Percentiles rank a stretch among this genome's conserved stretches.
Conservation (phyloP, 768 basidiomycete species). For the Boletus edulis region DNA sequence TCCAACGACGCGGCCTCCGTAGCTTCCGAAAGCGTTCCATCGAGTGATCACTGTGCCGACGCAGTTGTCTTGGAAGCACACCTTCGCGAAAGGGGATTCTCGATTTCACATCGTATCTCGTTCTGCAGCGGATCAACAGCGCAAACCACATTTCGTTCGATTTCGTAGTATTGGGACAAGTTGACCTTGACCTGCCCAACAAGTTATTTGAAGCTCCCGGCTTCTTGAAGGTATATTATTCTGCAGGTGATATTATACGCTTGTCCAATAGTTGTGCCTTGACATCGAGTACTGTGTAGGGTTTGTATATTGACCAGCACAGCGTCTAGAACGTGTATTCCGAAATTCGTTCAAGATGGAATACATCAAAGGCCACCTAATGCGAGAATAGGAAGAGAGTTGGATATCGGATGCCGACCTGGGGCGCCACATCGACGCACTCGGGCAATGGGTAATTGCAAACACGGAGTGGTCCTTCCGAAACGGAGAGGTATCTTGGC, state of each 20-base stretch:
- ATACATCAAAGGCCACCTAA: slow-evolving; percentile 37
- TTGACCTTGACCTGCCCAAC: slow-evolving; percentile 63
- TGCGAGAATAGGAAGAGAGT: slow-evolving; percentile 43
- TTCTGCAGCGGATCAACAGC: slow-evolving; percentile 67
- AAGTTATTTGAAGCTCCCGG: slow-evolving; percentile 54
- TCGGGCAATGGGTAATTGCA: slow-evolving; percentile 60
- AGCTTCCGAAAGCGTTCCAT: slow-evolving; percentile 54
- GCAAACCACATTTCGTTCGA: slow-evolving; percentile 63
- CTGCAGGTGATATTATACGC: slow-evolving; percentile 63
- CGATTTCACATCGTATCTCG: slow-evolving; percentile 47
- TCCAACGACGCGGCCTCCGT: not conserved
- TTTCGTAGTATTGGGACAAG: slow-evolving; percentile 52
- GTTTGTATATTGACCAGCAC: not conserved
- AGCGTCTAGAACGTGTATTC: slow-evolving; percentile 60
- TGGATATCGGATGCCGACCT: slow-evolving; percentile 56
- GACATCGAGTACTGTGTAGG: not conserved
- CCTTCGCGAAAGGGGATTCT: slow-evolving; percentile 60
- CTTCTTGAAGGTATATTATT: slow-evolving; percentile 53
- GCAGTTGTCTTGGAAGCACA: slow-evolving; percentile 49
- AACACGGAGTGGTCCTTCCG: slow-evolving; percentile 69
- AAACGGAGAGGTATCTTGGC: slow-evolving; percentile 68
- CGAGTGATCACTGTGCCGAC: too few relatives aligned
- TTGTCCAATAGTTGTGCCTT: slow-evolving; percentile 60
- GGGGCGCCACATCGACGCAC: slow-evolving; percentile 49
- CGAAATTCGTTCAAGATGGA: too few relatives aligned